phyloP scores from a whole-genome alignment of 345 rosid species.

The Lepidium africanum region DNA sequence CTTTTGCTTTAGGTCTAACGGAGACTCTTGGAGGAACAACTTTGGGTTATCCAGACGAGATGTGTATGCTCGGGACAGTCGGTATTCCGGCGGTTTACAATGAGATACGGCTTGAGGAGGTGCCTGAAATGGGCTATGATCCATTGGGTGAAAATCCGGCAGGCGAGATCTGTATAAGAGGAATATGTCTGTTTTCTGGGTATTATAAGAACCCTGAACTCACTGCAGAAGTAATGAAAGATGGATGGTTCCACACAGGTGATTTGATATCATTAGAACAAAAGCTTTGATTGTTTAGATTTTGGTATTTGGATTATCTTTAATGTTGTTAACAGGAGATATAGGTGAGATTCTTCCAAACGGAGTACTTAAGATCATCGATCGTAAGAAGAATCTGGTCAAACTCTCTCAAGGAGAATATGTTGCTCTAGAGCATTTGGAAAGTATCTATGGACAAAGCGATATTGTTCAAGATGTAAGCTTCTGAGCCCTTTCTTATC shows the following conservation, averaged over 20 bases:
- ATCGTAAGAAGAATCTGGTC: slow-evolving; percentile 78
- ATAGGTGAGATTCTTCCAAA: slow-evolving; percentile 71
- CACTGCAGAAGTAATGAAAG: slow-evolving; percentile 57
- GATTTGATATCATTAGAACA: not conserved
- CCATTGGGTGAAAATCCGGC: slow-evolving; percentile 62
- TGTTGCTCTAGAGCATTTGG: slow-evolving; percentile 71
- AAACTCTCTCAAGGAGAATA: slow-evolving; percentile 97
- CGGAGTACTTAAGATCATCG: slow-evolving; percentile 70
- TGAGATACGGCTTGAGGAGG: slow-evolving; percentile 79
- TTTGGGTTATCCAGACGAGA: slow-evolving; percentile 65
- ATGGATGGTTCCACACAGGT: slow-evolving; percentile 99
- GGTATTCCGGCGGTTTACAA: slow-evolving; percentile 54
- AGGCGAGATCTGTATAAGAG: slow-evolving; percentile 86
- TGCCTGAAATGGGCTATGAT: slow-evolving; percentile 87
- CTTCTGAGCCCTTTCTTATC: not conserved
- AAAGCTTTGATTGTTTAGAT: not conserved
- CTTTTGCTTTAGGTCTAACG: slow-evolving; percentile 53
- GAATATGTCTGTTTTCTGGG: slow-evolving; percentile 60
- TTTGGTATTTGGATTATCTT: not conserved
- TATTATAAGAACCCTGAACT: slow-evolving; percentile 82
- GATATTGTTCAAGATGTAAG: slow-evolving; percentile 69
- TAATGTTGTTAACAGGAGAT: slow-evolving; percentile 46
- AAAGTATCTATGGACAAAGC: slow-evolving; percentile 47
- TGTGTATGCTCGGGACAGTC: slow-evolving; percentile 79
- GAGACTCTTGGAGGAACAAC: slow-evolving; percentile 87